Evolutionary conservation across 2,329 filamentous ascomycete genomes (phyloP).

Genomic region (Xylaria sp.): DNA sequence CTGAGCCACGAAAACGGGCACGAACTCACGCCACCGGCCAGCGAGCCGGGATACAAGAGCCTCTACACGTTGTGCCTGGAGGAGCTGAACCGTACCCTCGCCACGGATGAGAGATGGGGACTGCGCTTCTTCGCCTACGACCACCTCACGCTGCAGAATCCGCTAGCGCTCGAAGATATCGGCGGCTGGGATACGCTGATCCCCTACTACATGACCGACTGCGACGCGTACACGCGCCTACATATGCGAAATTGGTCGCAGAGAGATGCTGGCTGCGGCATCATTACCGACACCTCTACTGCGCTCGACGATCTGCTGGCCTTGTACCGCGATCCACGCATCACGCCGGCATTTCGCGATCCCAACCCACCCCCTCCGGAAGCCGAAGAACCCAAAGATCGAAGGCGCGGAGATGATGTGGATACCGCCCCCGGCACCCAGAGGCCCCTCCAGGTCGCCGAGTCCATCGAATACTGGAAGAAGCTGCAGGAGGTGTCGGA

Average conservation of each 20-base stretch:
- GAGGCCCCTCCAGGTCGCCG: constrained; percentile 5
- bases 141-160: constrained; percentile 59
- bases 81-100: constrained; percentile 38
- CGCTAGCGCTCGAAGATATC: constrained; percentile 51
- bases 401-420: constrained; percentile 11
- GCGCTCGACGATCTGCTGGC: constrained; percentile 49
- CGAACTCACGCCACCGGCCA: constrained; percentile 37
- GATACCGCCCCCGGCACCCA: background rate
- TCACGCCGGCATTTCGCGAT: constrained; percentile 41
- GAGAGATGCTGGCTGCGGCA: constrained; percentile 42
- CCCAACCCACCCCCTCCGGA: constrained; percentile 37
- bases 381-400: constrained; percentile 11
- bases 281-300: constrained; percentile 50
- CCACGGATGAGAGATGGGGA: constrained; percentile 48
- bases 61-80: constrained; percentile 45
- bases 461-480: constrained; percentile 36
- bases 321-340: constrained; percentile 47
- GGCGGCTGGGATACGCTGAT: constrained; percentile 62
- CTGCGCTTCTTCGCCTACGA: constrained; percentile 62
- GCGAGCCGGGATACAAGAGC: constrained; percentile 43
- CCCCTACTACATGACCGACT: constrained; percentile 61
- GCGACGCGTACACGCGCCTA: constrained; percentile 56
- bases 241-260: constrained; percentile 49
- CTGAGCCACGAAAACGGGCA: constrained; percentile 47
- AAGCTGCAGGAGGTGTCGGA: constrained; percentile 33